These are phyloP conservation scores for Fusarium duplospermum DNA, from an alignment of 2,329 filamentous ascomycete species.

Conservation along the genomic window DNA sequence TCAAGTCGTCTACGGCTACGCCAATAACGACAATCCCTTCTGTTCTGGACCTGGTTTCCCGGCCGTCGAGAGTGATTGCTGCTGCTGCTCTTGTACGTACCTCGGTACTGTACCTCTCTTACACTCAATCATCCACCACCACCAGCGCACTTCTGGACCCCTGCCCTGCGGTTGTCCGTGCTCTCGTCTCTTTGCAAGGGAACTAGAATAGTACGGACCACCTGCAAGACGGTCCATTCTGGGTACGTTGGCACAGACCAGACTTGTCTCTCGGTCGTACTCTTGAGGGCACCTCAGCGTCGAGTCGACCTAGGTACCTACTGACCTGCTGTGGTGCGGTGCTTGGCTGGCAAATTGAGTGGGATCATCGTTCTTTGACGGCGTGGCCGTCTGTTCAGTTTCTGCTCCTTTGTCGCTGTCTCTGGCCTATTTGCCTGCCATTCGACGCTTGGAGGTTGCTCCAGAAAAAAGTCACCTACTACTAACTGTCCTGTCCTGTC, in stretches of 20 bases:
- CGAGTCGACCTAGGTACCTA: not conserved
- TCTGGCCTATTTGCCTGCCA: constrained; percentile 10
- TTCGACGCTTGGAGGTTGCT: constrained; percentile 13
- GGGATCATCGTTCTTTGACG: constrained; percentile 22
- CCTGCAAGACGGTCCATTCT: constrained; percentile 25
- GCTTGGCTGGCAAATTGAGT: constrained; percentile 26
- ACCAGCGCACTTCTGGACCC: constrained; percentile 11
- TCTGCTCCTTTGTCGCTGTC: constrained; percentile 8
- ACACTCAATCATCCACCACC: constrained; percentile 4
- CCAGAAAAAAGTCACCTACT: constrained; percentile 4
- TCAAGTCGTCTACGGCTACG: constrained; percentile 7
- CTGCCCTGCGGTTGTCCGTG: constrained; percentile 34
- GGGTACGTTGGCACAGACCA: constrained; percentile 32
- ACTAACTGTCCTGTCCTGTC: not conserved
- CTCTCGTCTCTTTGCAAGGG: constrained; percentile 31
- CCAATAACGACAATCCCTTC: constrained; percentile 26
- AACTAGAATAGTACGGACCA: constrained; percentile 21
- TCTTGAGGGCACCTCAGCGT: constrained; percentile 17
- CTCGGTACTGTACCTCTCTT: not conserved
- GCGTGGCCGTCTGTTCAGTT: constrained; percentile 14
- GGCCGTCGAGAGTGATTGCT: not conserved
- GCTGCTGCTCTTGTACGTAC: not conserved
- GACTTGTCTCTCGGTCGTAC: constrained; percentile 15
- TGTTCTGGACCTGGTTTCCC: constrained; percentile 27
- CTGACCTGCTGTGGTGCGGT: constrained; percentile 7